Evolutionary conservation across 768 basidiomycete genomes (phyloP).

Genomic region (Zangia roseola): DNA sequence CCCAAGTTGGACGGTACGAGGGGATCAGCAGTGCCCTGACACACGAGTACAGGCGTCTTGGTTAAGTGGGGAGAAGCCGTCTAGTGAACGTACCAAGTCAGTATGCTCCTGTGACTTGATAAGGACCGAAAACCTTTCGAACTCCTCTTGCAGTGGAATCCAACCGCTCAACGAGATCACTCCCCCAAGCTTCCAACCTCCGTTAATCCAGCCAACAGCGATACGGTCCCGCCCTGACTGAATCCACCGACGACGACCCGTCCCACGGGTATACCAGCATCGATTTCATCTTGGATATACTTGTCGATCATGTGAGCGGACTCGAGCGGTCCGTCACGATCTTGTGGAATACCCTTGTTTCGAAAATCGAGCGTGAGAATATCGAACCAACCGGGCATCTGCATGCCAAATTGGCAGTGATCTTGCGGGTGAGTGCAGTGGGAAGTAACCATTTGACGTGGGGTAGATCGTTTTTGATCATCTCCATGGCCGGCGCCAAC

Average conservation of each 20-base stretch:
- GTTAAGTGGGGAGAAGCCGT: conserved; percentile 59
- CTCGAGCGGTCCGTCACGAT: conserved; percentile 58
- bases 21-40: conserved; percentile 75
- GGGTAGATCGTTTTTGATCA: too few species aligned
- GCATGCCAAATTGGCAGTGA: conserved; percentile 72
- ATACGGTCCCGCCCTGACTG: conserved; percentile 81
- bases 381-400: conserved; percentile 85
- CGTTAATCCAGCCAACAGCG: conserved; percentile 64
- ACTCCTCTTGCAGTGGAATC: conserved; percentile 64
- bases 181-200: conserved; percentile 67
- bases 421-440: conserved; percentile 40
- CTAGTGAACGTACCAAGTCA: conserved; percentile 39
- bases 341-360: conserved; percentile 60
- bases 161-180: conserved; percentile 75
- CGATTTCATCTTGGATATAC: conserved; percentile 73
- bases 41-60: conserved; percentile 80
- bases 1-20: conserved; percentile 62
- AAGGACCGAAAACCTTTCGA: conserved; percentile 42
- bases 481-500: conserved; percentile 75
- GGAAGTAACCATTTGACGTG: conserved; percentile 83
- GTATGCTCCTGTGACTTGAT: neutral
- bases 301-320: conserved; percentile 60
- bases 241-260: conserved; percentile 88
- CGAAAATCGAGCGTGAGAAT: conserved; percentile 59
- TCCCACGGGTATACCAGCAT: conserved; percentile 60